Base-by-base conservation (phyloP, 2,329 filamentous ascomycete species). In the Cordyceps farinosa region DNA sequence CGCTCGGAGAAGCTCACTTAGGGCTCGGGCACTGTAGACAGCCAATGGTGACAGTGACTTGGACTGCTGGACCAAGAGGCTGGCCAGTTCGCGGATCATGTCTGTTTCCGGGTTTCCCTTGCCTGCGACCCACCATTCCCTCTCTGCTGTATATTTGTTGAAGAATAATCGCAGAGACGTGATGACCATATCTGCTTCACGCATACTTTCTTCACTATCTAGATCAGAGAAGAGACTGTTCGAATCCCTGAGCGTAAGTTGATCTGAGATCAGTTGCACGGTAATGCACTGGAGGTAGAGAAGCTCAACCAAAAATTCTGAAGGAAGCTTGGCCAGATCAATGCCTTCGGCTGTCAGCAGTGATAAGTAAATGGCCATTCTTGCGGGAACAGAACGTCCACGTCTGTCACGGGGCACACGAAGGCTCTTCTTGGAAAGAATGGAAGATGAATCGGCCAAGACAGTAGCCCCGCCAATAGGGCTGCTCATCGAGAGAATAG, bases 401-500 rank as follows among this genome's bases (percentile, higher is more conserved):
- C 85, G 84, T 4, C 82, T 78, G 71, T 97, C 92, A 50, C 88
- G 81, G 38, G 77, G 71, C 17, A 83, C 66, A 5, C 73, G 66
- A 30, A 75, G 51, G 70, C 63, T 63, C 2, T 54, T 22, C 45
- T 63, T n/a, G n/a, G 66, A 65, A 52, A 64, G 67, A 32, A 70
- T 61, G 7, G 34, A 13, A 0, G 71, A 61, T 5, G 69, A 67
- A 11, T 77, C 72, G 0, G 89, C 80, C 3, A 97, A 76, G 67
- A 89, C 87, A 6, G 90, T 84, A 1, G 86, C 85, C 3, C 91
- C 91, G 0, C 85, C 87, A 7, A 97, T 78, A 30, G 82, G 82
- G 70, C 87, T 93, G 2, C 89, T 91, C 5, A 97, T 84, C 0
- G 91, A 86, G 3, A 96, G 76, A 0, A 91, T 87, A 5, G 84